phyloP scores from a whole-genome alignment of 805 yeast genomes.

The Ogataea methylovora region DNA sequence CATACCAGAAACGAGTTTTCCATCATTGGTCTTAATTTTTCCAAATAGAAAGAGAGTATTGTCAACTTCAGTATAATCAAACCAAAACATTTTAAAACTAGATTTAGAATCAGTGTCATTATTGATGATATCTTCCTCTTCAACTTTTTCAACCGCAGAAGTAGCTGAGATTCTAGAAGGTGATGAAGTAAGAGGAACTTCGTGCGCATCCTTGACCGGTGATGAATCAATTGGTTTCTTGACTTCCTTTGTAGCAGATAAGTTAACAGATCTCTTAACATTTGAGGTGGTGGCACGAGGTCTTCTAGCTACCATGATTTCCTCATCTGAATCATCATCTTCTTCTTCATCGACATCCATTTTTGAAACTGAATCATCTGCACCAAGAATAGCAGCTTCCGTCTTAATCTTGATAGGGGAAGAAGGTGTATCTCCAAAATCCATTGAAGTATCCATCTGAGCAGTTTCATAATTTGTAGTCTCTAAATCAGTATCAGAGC shows the following conservation, averaged over 20 bases:
- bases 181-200: conserved; percentile 11
- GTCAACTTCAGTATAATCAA: conserved; percentile 79
- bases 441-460: conserved; percentile 6
- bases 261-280: conserved; percentile 33
- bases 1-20: conserved; percentile 61
- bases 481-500: conserved; percentile 16
- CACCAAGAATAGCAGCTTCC: conserved; percentile 1
- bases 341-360: conserved; percentile 6
- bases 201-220: conserved; percentile 10
- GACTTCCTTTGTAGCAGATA: conserved; percentile 24
- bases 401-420: conserved; percentile 18
- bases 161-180: conserved; percentile 16
- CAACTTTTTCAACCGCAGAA: conserved; percentile 20
- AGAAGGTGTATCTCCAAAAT: conserved; percentile 19
- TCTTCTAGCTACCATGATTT: conserved; percentile 45
- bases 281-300: conserved; percentile 38
- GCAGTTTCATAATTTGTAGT: conserved; percentile 13
- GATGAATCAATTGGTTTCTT: conserved; percentile 13
- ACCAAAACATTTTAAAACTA: conserved; percentile 72
- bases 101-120: conserved; percentile 23
- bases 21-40: conserved; percentile 55
- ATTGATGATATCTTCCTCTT: conserved; percentile 29
- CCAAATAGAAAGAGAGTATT: conserved; percentile 71
- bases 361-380: conserved; percentile 3
- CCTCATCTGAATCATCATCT: conserved; percentile 40